phyloP scores from a whole-genome alignment of 805 yeast species.

The Candida maltosa region DNA sequence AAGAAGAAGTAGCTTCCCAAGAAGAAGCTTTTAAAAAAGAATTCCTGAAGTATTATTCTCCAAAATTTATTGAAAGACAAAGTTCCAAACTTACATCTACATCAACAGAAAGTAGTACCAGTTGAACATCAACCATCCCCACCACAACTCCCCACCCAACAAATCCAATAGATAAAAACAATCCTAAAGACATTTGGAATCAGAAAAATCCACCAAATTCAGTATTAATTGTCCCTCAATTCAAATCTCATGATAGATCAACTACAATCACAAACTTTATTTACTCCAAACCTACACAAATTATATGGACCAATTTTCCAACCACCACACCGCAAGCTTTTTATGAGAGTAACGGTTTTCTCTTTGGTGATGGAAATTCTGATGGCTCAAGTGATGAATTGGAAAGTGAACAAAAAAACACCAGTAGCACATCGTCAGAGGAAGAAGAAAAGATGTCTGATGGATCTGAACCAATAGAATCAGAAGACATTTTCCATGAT shows the following conservation, averaged over 20 bases:
- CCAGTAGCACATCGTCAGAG: too few species aligned
- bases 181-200: slow-evolving; percentile 14
- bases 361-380: too few species aligned
- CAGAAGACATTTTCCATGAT: too few species aligned
- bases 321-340: too few species aligned
- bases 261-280: too few species aligned
- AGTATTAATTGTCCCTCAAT: slow-evolving; percentile 20
- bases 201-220: slow-evolving; percentile 17
- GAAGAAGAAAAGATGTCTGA: too few species aligned
- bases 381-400: too few species aligned
- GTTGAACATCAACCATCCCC: neutral
- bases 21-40: slow-evolving; percentile 5
- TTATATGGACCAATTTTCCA: too few species aligned
- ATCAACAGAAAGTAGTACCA: neutral
- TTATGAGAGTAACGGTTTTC: too few species aligned
- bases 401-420: too few species aligned
- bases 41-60: slow-evolving; percentile 1
- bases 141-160: slow-evolving; percentile 3
- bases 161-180: slow-evolving; percentile 1
- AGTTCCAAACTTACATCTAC: neutral
- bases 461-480: too few species aligned
- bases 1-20: slow-evolving; percentile 5
- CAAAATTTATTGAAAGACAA: neutral
- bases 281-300: too few species aligned
- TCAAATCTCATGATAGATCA: slow-evolving; percentile 17